phyloP scores from a whole-genome alignment of 345 rosid species.

The Eutrema yunnanense region DNA sequence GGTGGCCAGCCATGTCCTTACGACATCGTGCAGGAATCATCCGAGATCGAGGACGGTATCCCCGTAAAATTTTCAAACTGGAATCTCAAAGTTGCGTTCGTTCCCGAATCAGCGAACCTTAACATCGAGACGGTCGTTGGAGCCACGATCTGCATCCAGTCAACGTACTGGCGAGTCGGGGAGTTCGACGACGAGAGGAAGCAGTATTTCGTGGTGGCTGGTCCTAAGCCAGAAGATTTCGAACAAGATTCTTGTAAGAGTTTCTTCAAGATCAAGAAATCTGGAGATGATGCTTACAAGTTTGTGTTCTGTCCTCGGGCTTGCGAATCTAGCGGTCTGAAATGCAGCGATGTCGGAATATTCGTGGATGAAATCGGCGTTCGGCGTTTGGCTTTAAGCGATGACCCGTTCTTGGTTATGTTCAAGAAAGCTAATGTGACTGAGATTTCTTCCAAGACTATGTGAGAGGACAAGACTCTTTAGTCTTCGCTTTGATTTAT shows the following conservation, averaged over 20 bases:
- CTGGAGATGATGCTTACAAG: conserved; percentile 39
- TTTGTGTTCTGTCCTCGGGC: conserved; percentile 52
- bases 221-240: conserved; percentile 38
- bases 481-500: background rate
- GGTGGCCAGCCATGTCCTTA: conserved; percentile 2
- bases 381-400: conserved; percentile 46
- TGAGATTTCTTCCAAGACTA: conserved; percentile 10
- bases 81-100: background rate
- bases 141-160: conserved; percentile 30
- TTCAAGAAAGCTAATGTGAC: conserved; percentile 46
- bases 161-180: conserved; percentile 48
- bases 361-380: conserved; percentile 34
- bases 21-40: conserved; percentile 24
- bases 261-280: conserved; percentile 54
- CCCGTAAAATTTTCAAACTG: conserved; percentile 29
- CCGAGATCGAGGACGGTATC: conserved; percentile 20
- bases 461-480: background rate
- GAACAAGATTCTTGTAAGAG: conserved; percentile 36
- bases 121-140: conserved; percentile 35
- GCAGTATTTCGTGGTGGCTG: conserved; percentile 40
- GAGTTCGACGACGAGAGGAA: conserved; percentile 25
- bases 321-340: conserved; percentile 22
- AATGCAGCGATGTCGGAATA: conserved; percentile 49
- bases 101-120: conserved; percentile 13
- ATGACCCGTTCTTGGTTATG: conserved; percentile 42